Evolutionary conservation across 1,284 basidiomycete species (phyloP).

Genomic region (Taiwanofungus camphoratus): DNA sequence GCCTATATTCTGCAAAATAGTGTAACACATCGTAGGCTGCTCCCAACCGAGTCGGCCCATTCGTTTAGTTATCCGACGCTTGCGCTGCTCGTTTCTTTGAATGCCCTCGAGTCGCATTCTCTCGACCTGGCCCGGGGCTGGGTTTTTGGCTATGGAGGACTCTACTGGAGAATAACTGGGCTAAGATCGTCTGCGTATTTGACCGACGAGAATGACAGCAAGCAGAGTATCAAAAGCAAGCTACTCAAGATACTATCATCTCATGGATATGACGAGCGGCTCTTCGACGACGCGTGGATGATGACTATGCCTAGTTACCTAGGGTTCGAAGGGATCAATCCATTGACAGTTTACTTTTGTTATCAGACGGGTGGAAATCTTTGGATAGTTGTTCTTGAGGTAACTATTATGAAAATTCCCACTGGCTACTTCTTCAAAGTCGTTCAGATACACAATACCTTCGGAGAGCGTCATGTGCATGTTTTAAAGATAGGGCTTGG

Average conservation of each 20-base stretch:
- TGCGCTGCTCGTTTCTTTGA: slow-evolving; percentile 54
- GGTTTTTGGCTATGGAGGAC: slow-evolving; percentile 47
- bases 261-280: slow-evolving; percentile 24
- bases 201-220: slow-evolving; percentile 17
- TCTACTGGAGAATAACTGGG: slow-evolving; percentile 41
- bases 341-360: slow-evolving; percentile 69
- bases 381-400: slow-evolving; percentile 56
- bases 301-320: slow-evolving; percentile 71
- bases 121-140: slow-evolving; percentile 48
- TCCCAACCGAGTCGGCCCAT: slow-evolving; percentile 48
- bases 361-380: slow-evolving; percentile 38
- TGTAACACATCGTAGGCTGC: slow-evolving; percentile 52
- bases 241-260: slow-evolving; percentile 32
- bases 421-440: background rate
- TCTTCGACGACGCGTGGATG: slow-evolving; percentile 56
- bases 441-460: slow-evolving; percentile 70
- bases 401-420: slow-evolving; percentile 18
- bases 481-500: slow-evolving; percentile 42
- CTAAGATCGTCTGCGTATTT: slow-evolving; percentile 47
- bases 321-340: slow-evolving; percentile 72
- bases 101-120: slow-evolving; percentile 43
- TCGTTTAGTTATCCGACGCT: slow-evolving; percentile 63
- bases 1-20: slow-evolving; percentile 47
- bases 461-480: slow-evolving; percentile 67
- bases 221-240: slow-evolving; percentile 32